A percentile compares a stretch with the other conserved stretches of the same genome.
These are phyloP conservation scores for Linderina pennispora DNA, from an alignment of 192 early-diverging fungal genomes.

Conservation along the genomic window DNA sequence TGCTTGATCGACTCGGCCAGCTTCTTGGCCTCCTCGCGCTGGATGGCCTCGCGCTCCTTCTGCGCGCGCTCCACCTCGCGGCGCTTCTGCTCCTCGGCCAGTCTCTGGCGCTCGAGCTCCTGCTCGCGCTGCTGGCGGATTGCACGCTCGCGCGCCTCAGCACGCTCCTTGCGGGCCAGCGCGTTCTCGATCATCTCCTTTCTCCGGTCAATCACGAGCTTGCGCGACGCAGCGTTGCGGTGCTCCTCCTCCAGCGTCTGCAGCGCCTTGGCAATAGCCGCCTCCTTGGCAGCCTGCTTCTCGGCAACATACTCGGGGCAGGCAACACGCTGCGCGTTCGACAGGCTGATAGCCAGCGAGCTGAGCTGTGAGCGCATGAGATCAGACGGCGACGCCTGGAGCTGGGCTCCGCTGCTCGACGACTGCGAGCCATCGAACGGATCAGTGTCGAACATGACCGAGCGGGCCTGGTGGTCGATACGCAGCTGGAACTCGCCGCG, in stretches of 20 bases:
- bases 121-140: constrained; percentile 68
- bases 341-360: constrained; percentile 75
- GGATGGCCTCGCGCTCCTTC: constrained; percentile 73
- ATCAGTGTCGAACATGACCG: constrained; percentile 90
- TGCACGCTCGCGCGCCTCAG: constrained; percentile 73
- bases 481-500: constrained; percentile 94
- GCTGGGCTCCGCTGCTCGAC: constrained; percentile 73
- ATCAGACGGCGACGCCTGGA: constrained; percentile 81
- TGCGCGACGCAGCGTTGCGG: constrained; percentile 64
- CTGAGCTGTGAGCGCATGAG: constrained; percentile 91
- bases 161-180: constrained; percentile 72
- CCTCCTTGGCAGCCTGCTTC: constrained; percentile 59
- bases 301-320: constrained; percentile 66
- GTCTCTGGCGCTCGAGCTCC: constrained; percentile 73
- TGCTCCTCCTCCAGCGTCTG: constrained; percentile 77
- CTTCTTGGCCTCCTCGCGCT: constrained; percentile 75
- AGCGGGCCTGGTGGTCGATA: constrained; percentile 86
- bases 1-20: constrained; percentile 73
- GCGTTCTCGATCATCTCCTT: constrained; percentile 74
- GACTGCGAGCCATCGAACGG: constrained; percentile 74
- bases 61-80: constrained; percentile 78
- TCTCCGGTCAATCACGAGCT: constrained; percentile 80
- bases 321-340: constrained; percentile 79
- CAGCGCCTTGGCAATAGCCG: constrained; percentile 65
- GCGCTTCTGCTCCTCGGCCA: constrained; percentile 77